Percentiles rank a stretch among this genome's conserved stretches.
These are phyloP conservation scores for Aristolochia fimbriata DNA, from an alignment of 164 flowering plant genomes.

Conservation along the genomic window DNA sequence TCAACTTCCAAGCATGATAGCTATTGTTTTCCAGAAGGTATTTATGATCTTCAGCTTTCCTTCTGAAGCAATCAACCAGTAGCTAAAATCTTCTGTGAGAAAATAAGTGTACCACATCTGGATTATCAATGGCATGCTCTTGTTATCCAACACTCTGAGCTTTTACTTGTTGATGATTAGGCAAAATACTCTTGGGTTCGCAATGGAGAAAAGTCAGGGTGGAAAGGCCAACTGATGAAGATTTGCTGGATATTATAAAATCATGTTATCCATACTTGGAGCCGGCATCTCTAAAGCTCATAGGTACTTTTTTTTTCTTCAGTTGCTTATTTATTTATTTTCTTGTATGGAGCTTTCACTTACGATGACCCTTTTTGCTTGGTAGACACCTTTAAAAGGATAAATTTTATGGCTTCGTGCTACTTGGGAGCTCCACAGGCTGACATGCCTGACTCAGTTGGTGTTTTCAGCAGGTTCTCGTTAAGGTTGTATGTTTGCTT, in stretches of 20 bases:
- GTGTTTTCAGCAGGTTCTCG: conserved; percentile 45
- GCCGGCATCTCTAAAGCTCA: conserved; percentile 37
- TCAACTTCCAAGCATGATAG: conserved; percentile 41
- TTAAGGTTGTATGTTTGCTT: conserved; percentile 38
- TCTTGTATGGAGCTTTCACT: not conserved
- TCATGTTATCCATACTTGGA: conserved; percentile 55
- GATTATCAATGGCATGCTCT: not conserved
- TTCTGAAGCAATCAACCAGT: not conserved
- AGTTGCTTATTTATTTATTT: too few relatives aligned
- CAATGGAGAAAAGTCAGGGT: conserved; percentile 79
- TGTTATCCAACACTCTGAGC: not conserved
- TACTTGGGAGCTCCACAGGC: conserved; percentile 25
- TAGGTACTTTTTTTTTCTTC: conserved; percentile 36
- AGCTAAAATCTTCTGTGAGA: not conserved
- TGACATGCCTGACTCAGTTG: conserved; percentile 14
- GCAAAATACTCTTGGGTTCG: conserved; percentile 32
- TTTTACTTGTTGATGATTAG: conserved; percentile 18
- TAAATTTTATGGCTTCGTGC: conserved; percentile 19
- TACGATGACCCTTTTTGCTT: not conserved
- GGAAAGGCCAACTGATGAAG: conserved; percentile 36
- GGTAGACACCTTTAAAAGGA: conserved; percentile 58
- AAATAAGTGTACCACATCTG: not conserved
- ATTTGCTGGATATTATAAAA: conserved; percentile 47
- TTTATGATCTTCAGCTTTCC: conserved; percentile 6
- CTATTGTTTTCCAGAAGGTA: conserved; percentile 43